These are phyloP conservation scores for Pythium grandisporangium DNA, from an alignment of 352 stramenopile species.

Conservation along the genomic window DNA sequence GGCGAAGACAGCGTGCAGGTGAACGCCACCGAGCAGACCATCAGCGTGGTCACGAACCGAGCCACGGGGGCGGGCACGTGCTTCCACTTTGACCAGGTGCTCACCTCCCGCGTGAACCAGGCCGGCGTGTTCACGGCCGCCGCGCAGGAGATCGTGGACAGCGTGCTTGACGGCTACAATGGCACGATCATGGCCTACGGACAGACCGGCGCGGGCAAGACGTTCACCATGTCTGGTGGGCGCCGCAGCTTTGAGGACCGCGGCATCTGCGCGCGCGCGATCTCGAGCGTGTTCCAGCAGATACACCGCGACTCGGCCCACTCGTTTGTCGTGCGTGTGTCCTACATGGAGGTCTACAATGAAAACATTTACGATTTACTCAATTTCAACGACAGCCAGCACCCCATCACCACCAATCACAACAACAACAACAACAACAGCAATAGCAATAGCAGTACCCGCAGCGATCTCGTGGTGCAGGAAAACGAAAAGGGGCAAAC, in stretches of 20 bases:
- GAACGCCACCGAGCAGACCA: conserved; percentile 39
- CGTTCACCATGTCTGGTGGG: conserved; percentile 61
- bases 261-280: conserved; percentile 44
- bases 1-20: conserved; percentile 22
- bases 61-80: conserved; percentile 34
- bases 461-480: conserved; percentile 37
- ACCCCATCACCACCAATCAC: conserved; percentile 1
- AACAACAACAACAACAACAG: conserved; percentile 9
- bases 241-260: conserved; percentile 47
- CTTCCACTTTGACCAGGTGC: conserved; percentile 61
- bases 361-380: conserved; percentile 84
- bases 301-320: conserved; percentile 37
- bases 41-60: conserved; percentile 54
- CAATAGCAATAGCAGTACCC: conserved; percentile 4
- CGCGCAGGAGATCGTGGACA: conserved; percentile 42
- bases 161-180: conserved; percentile 61
- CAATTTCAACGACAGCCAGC: conserved; percentile 11
- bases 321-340: conserved; percentile 47
- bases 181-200: conserved; percentile 70
- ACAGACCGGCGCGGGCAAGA: conserved; percentile 69
- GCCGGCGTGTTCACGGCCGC: conserved; percentile 35
- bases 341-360: conserved; percentile 89
- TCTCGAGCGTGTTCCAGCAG: conserved; percentile 45
- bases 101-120: conserved; percentile 29
- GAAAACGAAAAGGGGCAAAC: conserved; percentile 59